These are phyloP conservation scores for Thyridium curvatum DNA, from an alignment of 2,329 filamentous ascomycete genomes.

Conservation along the genomic window DNA sequence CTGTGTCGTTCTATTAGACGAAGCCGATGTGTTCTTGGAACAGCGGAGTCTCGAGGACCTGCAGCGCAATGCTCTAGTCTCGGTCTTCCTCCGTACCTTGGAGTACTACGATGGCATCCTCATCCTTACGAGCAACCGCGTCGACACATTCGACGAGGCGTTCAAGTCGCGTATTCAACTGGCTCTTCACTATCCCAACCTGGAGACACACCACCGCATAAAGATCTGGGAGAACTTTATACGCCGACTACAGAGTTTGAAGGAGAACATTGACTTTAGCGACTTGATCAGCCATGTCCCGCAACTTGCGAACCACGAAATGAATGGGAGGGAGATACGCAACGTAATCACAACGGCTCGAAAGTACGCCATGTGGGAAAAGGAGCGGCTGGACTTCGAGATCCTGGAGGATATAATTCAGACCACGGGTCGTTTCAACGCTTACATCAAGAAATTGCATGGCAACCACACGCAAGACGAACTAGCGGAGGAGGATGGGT, in stretches of 20 bases:
- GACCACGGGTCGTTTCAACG: no score
- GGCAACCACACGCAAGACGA: no score
- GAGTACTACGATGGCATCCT: slow-evolving; percentile 28
- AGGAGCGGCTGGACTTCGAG: no score
- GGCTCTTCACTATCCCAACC: slow-evolving; percentile 21
- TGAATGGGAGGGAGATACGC: no score
- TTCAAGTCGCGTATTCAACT: slow-evolving; percentile 28
- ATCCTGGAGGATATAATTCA: no score
- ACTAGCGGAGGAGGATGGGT: no score
- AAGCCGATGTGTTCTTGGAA: slow-evolving; percentile 31
- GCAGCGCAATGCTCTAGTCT: slow-evolving; percentile 27
- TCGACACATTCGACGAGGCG: slow-evolving; percentile 26
- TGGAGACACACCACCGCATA: slow-evolving; percentile 11
- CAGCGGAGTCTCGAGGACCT: slow-evolving; percentile 22
- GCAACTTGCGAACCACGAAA: no score
- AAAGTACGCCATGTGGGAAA: no score
- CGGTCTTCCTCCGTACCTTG: slow-evolving; percentile 26
- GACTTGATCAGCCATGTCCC: no score
- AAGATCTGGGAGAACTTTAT: slow-evolving; percentile 23
- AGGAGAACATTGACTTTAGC: no score
- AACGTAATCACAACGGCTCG: no score
- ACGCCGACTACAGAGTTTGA: background rate
- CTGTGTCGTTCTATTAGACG: slow-evolving; percentile 28
- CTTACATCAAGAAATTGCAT: no score
- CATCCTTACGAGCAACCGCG: slow-evolving; percentile 25